Conservation (phyloP, 768 basidiomycete species). For the Leccinellum rugosiceps region DNA sequence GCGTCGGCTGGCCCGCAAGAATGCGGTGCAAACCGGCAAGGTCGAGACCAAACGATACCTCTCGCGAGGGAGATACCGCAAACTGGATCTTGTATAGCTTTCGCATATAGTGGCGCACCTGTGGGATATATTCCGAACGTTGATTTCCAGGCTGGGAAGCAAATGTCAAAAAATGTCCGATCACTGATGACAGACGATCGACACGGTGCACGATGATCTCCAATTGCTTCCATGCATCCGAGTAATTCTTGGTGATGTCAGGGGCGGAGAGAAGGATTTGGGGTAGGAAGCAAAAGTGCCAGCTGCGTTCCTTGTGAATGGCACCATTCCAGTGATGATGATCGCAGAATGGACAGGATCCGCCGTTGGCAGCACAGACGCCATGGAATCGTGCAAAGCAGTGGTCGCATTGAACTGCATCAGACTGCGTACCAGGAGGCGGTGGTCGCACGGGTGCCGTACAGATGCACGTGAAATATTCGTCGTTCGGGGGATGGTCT, state of each 20-base stretch:
- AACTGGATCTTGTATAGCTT: slow-evolving; percentile 89
- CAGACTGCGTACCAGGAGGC: slow-evolving; percentile 67
- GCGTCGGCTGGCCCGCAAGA: slow-evolving; percentile 61
- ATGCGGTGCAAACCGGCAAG: slow-evolving; percentile 80
- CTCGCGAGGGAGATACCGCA: slow-evolving; percentile 77
- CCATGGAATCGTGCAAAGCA: slow-evolving; percentile 87
- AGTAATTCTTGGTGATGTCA: slow-evolving; percentile 74
- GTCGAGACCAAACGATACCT: slow-evolving; percentile 79
- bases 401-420: slow-evolving; percentile 89
- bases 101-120: slow-evolving; percentile 88
- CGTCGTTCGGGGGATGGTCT: slow-evolving; percentile 73
- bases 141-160: slow-evolving; percentile 69
- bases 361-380: slow-evolving; percentile 81
- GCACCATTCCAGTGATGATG: slow-evolving; percentile 90
- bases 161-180: slow-evolving; percentile 77
- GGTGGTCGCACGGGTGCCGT: slow-evolving; percentile 73
- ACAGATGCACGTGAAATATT: slow-evolving; percentile 86
- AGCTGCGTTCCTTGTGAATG: slow-evolving; percentile 76
- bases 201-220: slow-evolving; percentile 78
- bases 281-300: slow-evolving; percentile 80
- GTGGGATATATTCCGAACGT: slow-evolving; percentile 71
- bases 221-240: slow-evolving; percentile 75
- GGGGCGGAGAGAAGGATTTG: slow-evolving; percentile 70
- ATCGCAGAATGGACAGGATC: slow-evolving; percentile 89
- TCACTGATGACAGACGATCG: slow-evolving; percentile 68